A percentile compares a stretch with the other conserved stretches of the same genome.
Conservation (phyloP, 805 yeast genomes). For the Pichia californica region DNA sequence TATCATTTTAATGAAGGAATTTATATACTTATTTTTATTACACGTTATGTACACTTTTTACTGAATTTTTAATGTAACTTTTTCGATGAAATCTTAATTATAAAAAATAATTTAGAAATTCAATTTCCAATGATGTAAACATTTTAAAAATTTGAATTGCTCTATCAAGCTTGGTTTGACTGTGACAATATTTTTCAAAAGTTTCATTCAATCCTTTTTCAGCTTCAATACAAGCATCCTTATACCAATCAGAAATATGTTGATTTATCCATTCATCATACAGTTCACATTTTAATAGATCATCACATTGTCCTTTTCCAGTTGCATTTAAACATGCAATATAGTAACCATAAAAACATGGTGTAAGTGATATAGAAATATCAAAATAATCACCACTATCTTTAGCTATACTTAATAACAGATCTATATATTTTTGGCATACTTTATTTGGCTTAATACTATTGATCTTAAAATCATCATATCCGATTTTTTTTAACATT, state of each 20-base stretch:
- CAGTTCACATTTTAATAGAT: background rate
- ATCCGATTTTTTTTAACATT: conserved; percentile 35
- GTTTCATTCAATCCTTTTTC: conserved; percentile 2
- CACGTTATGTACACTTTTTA: too few species aligned
- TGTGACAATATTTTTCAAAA: background rate
- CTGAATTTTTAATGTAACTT: too few species aligned
- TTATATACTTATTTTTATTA: too few species aligned
- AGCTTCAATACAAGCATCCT: background rate
- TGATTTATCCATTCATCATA: conserved; percentile 6
- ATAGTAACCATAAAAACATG: conserved; percentile 12
- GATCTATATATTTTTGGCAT: conserved; percentile 55
- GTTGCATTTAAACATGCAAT: background rate
- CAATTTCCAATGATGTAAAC: conserved; percentile 7
- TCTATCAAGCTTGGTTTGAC: conserved; percentile 5
- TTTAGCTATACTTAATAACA: conserved; percentile 46
- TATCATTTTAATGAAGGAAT: background rate
- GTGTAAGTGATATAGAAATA: conserved; percentile 5
- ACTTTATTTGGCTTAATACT: conserved; percentile 47
- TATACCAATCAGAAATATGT: background rate
- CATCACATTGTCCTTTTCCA: background rate
- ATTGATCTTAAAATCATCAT: conserved; percentile 40
- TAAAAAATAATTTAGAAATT: conserved; percentile 10
- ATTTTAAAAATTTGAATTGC: conserved; percentile 6
- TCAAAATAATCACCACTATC: conserved; percentile 6
- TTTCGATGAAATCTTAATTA: background rate